phyloP scores from a whole-genome alignment of 129 eudicot species.

The Solidago caesia region DNA sequence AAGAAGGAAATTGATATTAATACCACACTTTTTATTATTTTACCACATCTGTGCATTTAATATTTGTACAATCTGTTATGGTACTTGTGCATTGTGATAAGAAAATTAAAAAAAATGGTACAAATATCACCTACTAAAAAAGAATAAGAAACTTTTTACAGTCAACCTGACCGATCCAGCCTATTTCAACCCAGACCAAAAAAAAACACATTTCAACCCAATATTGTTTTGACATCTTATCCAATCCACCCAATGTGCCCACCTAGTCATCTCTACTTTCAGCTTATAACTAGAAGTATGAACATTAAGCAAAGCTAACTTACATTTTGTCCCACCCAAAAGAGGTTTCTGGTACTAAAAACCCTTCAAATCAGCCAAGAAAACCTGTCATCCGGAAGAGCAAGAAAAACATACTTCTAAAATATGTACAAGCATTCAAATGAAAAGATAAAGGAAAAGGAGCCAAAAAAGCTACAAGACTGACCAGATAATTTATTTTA shows the following conservation, averaged over 20 bases:
- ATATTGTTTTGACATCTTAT: background rate
- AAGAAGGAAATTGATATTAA: too few relatives aligned
- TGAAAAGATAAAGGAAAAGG: background rate
- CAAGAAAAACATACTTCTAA: slow-evolving; percentile 4
- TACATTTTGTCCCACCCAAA: background rate
- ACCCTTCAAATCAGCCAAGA: slow-evolving; percentile 19
- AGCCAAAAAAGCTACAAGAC: slow-evolving; percentile 12
- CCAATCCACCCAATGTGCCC: background rate
- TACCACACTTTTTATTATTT: too few relatives aligned
- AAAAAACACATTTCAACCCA: background rate
- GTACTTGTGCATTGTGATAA: too few relatives aligned
- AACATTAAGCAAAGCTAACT: slow-evolving; percentile 6
- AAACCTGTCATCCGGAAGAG: slow-evolving; percentile 13
- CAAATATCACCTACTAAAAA: too few relatives aligned
- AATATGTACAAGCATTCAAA: slow-evolving; percentile 9
- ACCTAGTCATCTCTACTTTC: background rate
- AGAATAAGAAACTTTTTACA: too few relatives aligned
- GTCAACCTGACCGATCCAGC: too few relatives aligned
- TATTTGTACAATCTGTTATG: too few relatives aligned
- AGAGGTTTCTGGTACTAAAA: background rate
- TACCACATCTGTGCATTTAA: too few relatives aligned
- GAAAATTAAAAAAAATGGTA: too few relatives aligned
- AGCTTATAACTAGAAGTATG: background rate
- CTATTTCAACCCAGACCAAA: too few relatives aligned
- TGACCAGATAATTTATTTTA: slow-evolving; percentile 23